Evolutionary conservation across 805 yeast species (phyloP).

Genomic region (Maudiozyma bulderi): DNA sequence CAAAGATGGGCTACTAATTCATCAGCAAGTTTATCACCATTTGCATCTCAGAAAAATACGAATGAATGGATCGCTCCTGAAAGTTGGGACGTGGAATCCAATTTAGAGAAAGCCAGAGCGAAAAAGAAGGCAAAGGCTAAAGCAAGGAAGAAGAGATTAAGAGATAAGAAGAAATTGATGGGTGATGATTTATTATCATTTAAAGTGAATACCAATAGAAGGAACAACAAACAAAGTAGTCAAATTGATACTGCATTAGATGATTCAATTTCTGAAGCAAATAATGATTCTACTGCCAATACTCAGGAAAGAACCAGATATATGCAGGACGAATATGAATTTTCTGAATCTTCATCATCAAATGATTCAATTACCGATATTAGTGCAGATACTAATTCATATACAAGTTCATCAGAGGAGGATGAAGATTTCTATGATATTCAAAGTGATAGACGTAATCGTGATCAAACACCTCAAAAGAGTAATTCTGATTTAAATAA

Average conservation of each 20-base stretch:
- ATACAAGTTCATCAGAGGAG: constrained; percentile 3
- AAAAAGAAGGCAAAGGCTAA: constrained; percentile 5
- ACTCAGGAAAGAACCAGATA: not conserved
- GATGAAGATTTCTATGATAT: constrained; percentile 9
- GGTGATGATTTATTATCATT: constrained; percentile 1
- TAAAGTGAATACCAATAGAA: not conserved
- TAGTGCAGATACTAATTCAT: not conserved
- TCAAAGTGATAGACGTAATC: constrained; percentile 1
- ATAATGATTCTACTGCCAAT: constrained; percentile 2
- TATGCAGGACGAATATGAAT: not conserved
- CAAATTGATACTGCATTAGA: constrained; percentile 5
- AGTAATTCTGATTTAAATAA: not conserved
- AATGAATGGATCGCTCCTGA: constrained; percentile 48
- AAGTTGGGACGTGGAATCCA: constrained; percentile 47
- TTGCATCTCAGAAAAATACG: not conserved
- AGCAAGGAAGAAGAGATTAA: constrained; percentile 1
- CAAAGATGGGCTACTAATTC: constrained; percentile 2
- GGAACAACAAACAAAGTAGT: not conserved
- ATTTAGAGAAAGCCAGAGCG: constrained; percentile 6
- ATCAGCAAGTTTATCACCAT: not conserved
- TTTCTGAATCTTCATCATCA: not conserved
- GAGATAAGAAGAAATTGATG: not conserved
- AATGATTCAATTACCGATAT: not conserved
- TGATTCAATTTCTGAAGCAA: constrained; percentile 4
- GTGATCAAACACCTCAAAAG: not conserved